Evolutionary conservation across 805 yeast genomes (phyloP).

Genomic region (Kuraishia floccosa): DNA sequence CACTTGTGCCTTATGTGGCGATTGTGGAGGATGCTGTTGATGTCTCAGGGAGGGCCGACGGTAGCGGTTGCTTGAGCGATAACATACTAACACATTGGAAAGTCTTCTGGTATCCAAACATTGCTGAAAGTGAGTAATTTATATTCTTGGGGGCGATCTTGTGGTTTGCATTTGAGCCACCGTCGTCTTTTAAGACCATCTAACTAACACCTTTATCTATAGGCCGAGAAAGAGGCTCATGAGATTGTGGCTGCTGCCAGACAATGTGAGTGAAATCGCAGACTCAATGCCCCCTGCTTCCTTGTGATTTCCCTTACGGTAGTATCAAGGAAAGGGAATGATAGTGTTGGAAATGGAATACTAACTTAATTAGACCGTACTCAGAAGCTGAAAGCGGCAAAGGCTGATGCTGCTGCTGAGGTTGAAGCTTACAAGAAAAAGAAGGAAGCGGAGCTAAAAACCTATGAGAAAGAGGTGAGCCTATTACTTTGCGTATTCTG

Average conservation of each 20-base stretch:
- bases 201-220: conserved; percentile 3
- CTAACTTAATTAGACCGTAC: conserved; percentile 77
- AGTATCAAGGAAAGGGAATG: no score
- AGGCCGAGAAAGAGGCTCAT: conserved; percentile 97
- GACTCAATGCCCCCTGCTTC: background rate
- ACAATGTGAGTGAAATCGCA: conserved; percentile 43
- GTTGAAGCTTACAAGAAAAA: conserved; percentile 74
- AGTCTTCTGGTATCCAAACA: conserved; percentile 62
- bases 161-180: no score
- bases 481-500: background rate
- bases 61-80: no score
- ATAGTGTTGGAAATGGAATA: no score
- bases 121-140: conserved; percentile 44
- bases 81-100: no score
- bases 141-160: no score
- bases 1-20: no score
- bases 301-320: no score
- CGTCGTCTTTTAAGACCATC: no score
- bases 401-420: conserved; percentile 84
- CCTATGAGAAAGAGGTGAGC: conserved; percentile 48
- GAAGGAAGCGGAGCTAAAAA: conserved; percentile 74
- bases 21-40: no score
- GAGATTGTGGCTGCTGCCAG: conserved; percentile 90
- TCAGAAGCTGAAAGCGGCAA: conserved; percentile 85
- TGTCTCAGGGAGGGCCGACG: no score